Conservation (phyloP, 805 yeast species). For the Pichia pseudocactophila region DNA sequence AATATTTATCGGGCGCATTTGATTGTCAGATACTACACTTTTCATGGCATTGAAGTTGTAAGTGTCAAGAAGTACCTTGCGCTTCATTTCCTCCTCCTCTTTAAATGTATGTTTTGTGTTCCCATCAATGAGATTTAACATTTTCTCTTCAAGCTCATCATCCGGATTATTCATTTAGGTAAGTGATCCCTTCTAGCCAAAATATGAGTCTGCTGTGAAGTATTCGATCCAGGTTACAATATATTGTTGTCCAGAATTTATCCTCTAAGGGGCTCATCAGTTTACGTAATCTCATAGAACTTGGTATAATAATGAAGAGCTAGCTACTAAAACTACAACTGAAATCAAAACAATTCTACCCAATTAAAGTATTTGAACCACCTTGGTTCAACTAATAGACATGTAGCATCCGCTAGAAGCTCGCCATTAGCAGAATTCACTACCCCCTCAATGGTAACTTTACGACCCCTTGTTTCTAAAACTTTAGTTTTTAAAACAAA, state of each 20-base stretch:
- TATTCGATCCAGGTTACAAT: too few species aligned
- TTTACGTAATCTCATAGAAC: too few species aligned
- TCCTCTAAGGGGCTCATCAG: too few species aligned
- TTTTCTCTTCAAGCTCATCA: conserved; percentile 1
- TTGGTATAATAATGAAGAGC: neutral
- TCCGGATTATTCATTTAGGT: neutral
- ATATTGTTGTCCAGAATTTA: too few species aligned
- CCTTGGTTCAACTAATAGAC: conserved; percentile 75
- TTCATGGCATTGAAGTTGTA: conserved; percentile 9
- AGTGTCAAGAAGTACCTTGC: conserved; percentile 6
- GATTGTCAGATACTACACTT: conserved; percentile 21
- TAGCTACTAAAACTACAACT: neutral
- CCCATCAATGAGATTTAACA: conserved; percentile 1
- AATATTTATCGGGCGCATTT: conserved; percentile 35
- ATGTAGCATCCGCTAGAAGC: conserved; percentile 46
- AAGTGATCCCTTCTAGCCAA: too few species aligned
- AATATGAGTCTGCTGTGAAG: too few species aligned
- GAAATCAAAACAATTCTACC: conserved; percentile 25
- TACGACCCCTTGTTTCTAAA: conserved; percentile 61
- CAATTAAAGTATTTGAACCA: conserved; percentile 72
- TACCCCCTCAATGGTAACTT: conserved; percentile 67
- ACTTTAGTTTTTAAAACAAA: conserved; percentile 65
- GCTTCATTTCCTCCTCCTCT: conserved; percentile 3
- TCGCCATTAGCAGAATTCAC: conserved; percentile 6
- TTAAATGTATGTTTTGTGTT: neutral